phyloP scores from a whole-genome alignment of 306 rosid species.

The Cotoneaster glaucophyllus region DNA sequence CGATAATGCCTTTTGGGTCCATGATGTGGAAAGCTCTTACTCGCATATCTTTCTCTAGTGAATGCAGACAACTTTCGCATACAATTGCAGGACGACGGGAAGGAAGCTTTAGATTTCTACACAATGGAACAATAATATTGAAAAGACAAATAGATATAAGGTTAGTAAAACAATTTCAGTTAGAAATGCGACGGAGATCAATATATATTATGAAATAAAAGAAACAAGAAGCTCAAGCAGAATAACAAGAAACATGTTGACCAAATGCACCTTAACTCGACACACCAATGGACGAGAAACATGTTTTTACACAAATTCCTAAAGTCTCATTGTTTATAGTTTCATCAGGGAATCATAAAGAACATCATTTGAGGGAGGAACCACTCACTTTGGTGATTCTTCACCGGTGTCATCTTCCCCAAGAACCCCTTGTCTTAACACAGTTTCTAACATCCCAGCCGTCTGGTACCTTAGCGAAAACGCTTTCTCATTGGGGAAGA shows the following conservation, averaged over 20 bases:
- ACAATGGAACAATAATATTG: constrained; percentile 5
- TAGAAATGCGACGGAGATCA: background rate
- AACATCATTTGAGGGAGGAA: constrained; percentile 1
- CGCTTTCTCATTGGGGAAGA: constrained; percentile 80
- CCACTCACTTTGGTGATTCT: constrained; percentile 78
- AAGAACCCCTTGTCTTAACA: constrained; percentile 79
- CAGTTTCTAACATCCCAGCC: constrained; percentile 89
- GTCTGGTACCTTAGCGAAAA: constrained; percentile 91
- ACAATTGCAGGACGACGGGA: constrained; percentile 84
- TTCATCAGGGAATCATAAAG: background rate
- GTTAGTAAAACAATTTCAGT: background rate
- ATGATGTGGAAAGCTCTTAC: constrained; percentile 87
- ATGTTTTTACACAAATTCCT: background rate
- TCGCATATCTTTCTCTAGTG: constrained; percentile 60
- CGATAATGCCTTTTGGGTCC: constrained; percentile 80
- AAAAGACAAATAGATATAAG: constrained; percentile 6
- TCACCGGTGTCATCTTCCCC: constrained; percentile 97
- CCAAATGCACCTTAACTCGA: constrained; percentile 5
- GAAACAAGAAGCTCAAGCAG: background rate
- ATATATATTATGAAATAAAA: background rate
- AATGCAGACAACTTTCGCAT: constrained; percentile 83
- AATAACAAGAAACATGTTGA: background rate
- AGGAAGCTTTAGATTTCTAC: constrained; percentile 90
- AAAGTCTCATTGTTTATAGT: background rate
- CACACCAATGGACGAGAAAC: background rate